These are phyloP conservation scores for Podospora australis DNA, from an alignment of 495 filamentous ascomycete genomes.

Conservation along the genomic window DNA sequence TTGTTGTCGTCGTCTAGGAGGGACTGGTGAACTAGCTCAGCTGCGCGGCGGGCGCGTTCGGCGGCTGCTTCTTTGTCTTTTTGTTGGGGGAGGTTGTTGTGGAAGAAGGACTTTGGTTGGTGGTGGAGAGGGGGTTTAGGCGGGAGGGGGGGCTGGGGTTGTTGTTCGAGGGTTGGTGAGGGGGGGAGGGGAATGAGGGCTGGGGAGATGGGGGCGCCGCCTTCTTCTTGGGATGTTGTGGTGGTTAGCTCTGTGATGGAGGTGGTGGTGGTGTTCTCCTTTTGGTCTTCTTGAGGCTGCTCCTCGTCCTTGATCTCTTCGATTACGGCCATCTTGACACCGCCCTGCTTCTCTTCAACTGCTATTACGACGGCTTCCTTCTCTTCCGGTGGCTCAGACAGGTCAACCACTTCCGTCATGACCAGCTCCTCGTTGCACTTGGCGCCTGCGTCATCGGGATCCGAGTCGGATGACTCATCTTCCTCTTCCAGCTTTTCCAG, in stretches of 20 bases:
- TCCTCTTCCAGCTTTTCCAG: slow-evolving; percentile 16
- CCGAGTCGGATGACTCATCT: slow-evolving; percentile 9
- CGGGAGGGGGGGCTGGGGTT: background rate
- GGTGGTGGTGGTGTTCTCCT: background rate
- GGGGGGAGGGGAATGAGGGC: background rate
- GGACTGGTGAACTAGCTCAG: background rate
- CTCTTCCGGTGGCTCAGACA: background rate
- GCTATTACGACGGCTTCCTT: background rate
- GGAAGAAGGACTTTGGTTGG: too few species aligned
- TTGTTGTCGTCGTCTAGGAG: background rate
- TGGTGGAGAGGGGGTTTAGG: background rate
- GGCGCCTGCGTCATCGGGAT: slow-evolving; percentile 6
- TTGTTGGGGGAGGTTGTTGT: background rate
- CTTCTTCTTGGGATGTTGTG: too few species aligned
- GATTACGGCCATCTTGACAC: background rate
- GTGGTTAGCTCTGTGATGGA: background rate
- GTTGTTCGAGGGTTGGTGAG: background rate
- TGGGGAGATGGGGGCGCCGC: too few species aligned
- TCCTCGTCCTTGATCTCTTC: background rate
- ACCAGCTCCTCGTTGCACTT: background rate
- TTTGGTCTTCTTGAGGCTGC: too few species aligned
- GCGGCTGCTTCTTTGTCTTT: background rate
- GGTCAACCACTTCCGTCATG: background rate
- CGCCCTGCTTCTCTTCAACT: background rate
- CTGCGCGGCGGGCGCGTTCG: background rate